Percentiles rank a stretch among this genome's conserved stretches.
Conservation (phyloP, 2,329 filamentous ascomycete genomes). For the Alternaria arbusti region DNA sequence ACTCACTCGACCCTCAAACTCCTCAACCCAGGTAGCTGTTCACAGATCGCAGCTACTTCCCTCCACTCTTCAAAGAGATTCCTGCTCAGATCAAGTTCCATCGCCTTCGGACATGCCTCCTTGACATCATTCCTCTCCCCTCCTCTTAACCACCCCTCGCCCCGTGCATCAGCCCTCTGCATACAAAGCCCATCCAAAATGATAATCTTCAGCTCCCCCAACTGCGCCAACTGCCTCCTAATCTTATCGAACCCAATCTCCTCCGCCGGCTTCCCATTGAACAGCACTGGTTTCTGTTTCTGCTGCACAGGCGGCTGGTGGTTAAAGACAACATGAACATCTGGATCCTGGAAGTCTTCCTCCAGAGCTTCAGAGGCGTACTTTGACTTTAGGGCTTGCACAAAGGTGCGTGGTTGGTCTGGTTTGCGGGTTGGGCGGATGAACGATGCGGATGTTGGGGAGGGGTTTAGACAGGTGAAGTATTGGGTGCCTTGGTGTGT, state of each 20-base stretch:
- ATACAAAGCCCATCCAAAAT: slow-evolving; percentile 81
- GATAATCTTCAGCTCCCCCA: slow-evolving; percentile 79
- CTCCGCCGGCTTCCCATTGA: slow-evolving; percentile 84
- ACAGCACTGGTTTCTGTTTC: slow-evolving; percentile 63
- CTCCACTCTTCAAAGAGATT: slow-evolving; percentile 76
- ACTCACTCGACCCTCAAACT: slow-evolving; percentile 75
- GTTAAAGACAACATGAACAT: slow-evolving; percentile 40
- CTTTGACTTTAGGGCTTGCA: slow-evolving; percentile 81
- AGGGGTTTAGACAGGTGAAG: slow-evolving; percentile 60
- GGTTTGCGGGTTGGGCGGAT: slow-evolving; percentile 76
- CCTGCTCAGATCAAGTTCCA: slow-evolving; percentile 82
- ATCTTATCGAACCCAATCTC: slow-evolving; percentile 97
- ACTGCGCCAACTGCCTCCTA: slow-evolving; percentile 74
- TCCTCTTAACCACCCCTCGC: slow-evolving; percentile 29
- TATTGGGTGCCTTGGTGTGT: slow-evolving; percentile 71
- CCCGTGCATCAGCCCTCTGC: slow-evolving; percentile 41
- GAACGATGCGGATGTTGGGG: slow-evolving; percentile 81
- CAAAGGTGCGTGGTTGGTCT: slow-evolving; percentile 74
- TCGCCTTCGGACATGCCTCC: slow-evolving; percentile 62
- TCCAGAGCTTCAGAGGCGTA: slow-evolving; percentile 65
- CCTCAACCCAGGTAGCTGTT: slow-evolving; percentile 69
- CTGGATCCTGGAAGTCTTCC: slow-evolving; percentile 45
- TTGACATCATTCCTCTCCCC: slow-evolving; percentile 57
- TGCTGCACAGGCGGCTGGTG: slow-evolving; percentile 20
- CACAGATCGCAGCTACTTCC: slow-evolving; percentile 74